A percentile compares a stretch with the other conserved stretches of the same genome.
Conservation (phyloP, 352 stramenopile genomes). For the Phytophthora fragariaefolia region DNA sequence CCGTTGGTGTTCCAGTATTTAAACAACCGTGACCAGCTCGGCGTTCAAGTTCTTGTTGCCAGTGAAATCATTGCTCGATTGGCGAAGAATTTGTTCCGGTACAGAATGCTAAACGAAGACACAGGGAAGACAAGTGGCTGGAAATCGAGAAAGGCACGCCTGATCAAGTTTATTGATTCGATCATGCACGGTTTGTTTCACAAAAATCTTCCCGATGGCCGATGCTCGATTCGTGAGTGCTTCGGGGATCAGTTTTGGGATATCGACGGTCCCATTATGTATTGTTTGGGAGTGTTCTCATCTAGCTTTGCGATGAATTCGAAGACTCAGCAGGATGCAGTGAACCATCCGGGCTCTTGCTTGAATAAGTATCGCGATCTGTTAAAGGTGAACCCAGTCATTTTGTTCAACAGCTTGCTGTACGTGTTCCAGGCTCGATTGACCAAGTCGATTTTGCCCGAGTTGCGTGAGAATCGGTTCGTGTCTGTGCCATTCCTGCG, state of each 20-base stretch:
- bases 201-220: slow-evolving; percentile 39
- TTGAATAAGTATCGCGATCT: slow-evolving; percentile 59
- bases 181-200: slow-evolving; percentile 76
- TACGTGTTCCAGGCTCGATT: slow-evolving; percentile 63
- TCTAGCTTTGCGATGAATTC: slow-evolving; percentile 62
- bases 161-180: slow-evolving; percentile 72
- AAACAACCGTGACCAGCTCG: slow-evolving; percentile 49
- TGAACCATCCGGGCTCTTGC: slow-evolving; percentile 5
- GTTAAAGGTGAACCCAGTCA: slow-evolving; percentile 58
- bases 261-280: slow-evolving; percentile 68
- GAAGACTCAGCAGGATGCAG: slow-evolving; percentile 25
- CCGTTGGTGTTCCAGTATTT: slow-evolving; percentile 69
- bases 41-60: slow-evolving; percentile 63
- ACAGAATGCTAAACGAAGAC: slow-evolving; percentile 60
- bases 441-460: slow-evolving; percentile 52
- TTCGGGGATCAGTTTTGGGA: slow-evolving; percentile 77
- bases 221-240: slow-evolving; percentile 46
- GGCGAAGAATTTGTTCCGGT: slow-evolving; percentile 79
- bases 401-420: slow-evolving; percentile 68
- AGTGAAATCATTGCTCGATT: slow-evolving; percentile 74
- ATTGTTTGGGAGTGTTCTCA: slow-evolving; percentile 65
- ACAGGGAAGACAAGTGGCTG: slow-evolving; percentile 51
- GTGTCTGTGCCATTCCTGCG: slow-evolving; percentile 63
- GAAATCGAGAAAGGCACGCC: slow-evolving; percentile 57
- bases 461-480: slow-evolving; percentile 65